A percentile compares a stretch with the other conserved stretches of the same genome.
Evolutionary conservation across 305 asterid species (phyloP).

Genomic region (Euphrasia arctica): DNA sequence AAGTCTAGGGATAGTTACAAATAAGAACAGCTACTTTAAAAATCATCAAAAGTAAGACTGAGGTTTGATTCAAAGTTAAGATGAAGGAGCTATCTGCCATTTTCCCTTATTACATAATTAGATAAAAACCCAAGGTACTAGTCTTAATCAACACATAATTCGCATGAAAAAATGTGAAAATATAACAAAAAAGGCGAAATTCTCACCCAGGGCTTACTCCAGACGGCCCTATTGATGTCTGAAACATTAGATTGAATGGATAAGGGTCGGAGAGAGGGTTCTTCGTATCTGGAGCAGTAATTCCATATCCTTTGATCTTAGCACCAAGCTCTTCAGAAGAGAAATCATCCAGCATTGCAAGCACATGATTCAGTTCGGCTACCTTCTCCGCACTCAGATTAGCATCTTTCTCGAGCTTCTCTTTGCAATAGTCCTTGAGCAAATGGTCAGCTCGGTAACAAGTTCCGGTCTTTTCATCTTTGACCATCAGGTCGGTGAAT

Average conservation of each 20-base stretch:
- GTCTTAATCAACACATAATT: not conserved
- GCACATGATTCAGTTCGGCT: constrained; percentile 62
- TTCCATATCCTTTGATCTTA: constrained; percentile 73
- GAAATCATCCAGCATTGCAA: constrained; percentile 84
- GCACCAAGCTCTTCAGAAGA: constrained; percentile 84
- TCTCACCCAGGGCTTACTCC: constrained; percentile 84
- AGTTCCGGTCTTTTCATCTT: constrained; percentile 73
- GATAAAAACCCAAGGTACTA: not conserved
- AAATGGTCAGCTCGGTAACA: constrained; percentile 91
- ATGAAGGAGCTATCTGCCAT: not conserved
- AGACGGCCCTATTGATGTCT: constrained; percentile 95
- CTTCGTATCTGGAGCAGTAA: constrained; percentile 85
- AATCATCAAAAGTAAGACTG: not conserved
- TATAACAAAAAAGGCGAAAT: constrained; percentile 3
- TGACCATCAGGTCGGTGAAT: constrained; percentile 92
- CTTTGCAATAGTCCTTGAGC: constrained; percentile 87
- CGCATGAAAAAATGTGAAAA: not conserved
- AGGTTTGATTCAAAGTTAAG: no score
- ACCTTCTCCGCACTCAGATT: constrained; percentile 51
- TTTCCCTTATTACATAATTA: not conserved
- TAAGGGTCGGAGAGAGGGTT: constrained; percentile 79
- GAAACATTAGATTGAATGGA: constrained; percentile 94
- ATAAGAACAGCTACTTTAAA: not conserved
- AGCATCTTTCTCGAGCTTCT: constrained; percentile 79
- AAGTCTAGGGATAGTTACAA: not conserved